These are phyloP conservation scores for Neurospora sp. DNA, from an alignment of 495 filamentous ascomycete genomes.

Conservation along the genomic window DNA sequence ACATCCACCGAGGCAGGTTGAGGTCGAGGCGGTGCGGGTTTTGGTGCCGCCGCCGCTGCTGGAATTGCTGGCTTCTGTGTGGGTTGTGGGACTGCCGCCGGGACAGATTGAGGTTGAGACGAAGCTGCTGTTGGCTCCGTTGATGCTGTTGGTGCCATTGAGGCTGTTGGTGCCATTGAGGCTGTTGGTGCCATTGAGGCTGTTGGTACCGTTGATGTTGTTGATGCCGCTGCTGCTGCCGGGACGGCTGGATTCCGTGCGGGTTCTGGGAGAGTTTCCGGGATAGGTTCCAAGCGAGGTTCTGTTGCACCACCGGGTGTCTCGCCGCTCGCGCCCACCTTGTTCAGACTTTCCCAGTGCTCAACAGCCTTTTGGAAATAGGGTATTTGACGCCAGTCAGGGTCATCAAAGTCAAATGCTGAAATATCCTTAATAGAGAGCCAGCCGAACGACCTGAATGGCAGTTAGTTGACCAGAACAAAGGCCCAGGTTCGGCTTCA, in stretches of 20 bases:
- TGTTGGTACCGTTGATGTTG: neutral
- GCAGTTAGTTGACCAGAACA: slow-evolving; percentile 4
- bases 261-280: neutral
- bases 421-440: slow-evolving; percentile 14
- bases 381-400: slow-evolving; percentile 6
- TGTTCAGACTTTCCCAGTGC: slow-evolving; percentile 5
- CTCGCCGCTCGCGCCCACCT: neutral
- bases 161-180: neutral
- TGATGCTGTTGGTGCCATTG: neutral
- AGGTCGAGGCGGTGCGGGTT: neutral
- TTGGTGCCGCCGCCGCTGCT: neutral
- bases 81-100: neutral
- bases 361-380: slow-evolving; percentile 7
- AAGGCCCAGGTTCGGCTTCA: neutral
- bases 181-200: neutral
- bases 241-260: neutral
- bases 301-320: neutral
- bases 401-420: slow-evolving; percentile 16
- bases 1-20: neutral
- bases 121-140: neutral
- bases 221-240: neutral
- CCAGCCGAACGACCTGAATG: slow-evolving; percentile 17
- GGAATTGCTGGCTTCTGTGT: neutral
- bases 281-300: neutral
- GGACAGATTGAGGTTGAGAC: neutral